Percentiles rank a stretch among this genome's conserved stretches.
phyloP scores from a whole-genome alignment of 345 rosid species.

The Dipteronia sinensis region DNA sequence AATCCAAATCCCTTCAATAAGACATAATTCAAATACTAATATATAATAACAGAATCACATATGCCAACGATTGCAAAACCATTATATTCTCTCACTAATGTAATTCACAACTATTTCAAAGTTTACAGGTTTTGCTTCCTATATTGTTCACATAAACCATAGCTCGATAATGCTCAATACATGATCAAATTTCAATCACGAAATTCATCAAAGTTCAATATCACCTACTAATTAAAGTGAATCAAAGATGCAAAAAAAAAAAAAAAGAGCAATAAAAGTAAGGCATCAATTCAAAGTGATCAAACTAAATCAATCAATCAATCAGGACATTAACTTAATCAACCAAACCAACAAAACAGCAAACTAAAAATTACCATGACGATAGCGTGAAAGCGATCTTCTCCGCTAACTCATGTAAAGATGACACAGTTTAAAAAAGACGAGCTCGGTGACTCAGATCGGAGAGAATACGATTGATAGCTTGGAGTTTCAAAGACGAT shows the following conservation, averaged over 20 bases:
- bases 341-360: background rate
- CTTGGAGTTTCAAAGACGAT: constrained; percentile 6
- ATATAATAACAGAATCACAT: background rate
- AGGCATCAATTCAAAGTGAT: background rate
- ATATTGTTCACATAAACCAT: background rate
- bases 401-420: constrained; percentile 33
- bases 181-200: background rate
- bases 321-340: background rate
- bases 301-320: constrained; percentile 5
- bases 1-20: background rate
- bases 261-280: background rate
- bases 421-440: background rate
- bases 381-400: constrained; percentile 22
- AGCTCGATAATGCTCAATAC: constrained; percentile 7
- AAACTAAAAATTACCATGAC: constrained; percentile 38
- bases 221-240: constrained; percentile 1
- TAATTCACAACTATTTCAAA: background rate
- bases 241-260: background rate
- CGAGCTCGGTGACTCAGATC: constrained; percentile 32
- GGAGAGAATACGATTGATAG: constrained; percentile 9
- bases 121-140: background rate
- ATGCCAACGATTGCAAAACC: background rate
- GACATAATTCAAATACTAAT: background rate
- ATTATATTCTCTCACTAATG: background rate
- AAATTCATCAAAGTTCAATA: constrained; percentile 2